Conservation (phyloP, 495 filamentous ascomycete species). For the Aspergillus kassunensis region DNA sequence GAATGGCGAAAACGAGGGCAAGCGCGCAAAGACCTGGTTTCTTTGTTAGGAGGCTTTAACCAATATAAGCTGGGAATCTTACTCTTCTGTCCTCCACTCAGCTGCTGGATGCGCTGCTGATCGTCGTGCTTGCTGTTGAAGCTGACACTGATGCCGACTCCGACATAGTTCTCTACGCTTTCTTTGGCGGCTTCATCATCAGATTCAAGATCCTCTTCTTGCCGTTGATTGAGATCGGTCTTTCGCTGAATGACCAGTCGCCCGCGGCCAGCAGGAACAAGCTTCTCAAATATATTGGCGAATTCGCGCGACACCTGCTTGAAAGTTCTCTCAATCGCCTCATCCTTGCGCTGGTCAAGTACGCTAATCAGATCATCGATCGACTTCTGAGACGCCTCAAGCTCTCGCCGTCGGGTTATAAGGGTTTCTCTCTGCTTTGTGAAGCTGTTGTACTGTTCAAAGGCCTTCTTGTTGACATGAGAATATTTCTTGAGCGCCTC, state of each 20-base stretch:
- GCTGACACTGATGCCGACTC: conserved; percentile 95
- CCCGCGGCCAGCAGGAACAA: conserved; percentile 90
- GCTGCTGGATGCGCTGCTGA: conserved; percentile 95
- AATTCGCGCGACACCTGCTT: conserved; percentile 95
- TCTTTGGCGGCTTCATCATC: conserved; percentile 55
- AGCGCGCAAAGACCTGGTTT: conserved; percentile 80
- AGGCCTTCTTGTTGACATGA: conserved; percentile 98
- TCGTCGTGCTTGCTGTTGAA: conserved; percentile 99
- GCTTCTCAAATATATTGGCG: conserved; percentile 83
- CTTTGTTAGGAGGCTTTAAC: conserved; percentile 19
- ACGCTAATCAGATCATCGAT: conserved; percentile 90
- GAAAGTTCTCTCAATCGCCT: conserved; percentile 91
- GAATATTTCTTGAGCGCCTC: conserved; percentile 92
- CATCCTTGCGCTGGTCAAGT: conserved; percentile 93
- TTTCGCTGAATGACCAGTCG: conserved; percentile 91
- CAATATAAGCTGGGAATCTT: conserved; percentile 28
- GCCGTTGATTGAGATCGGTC: conserved; percentile 61
- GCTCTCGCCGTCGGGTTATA: conserved; percentile 73
- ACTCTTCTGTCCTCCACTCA: conserved; percentile 98
- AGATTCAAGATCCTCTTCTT: conserved; percentile 63
- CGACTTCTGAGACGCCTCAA: conserved; percentile 74
- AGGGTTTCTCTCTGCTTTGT: conserved; percentile 85
- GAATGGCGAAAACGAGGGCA: conserved; percentile 97
- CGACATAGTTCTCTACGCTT: conserved; percentile 91
- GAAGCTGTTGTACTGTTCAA: conserved; percentile 97